These are phyloP conservation scores for Nothopassalora personata DNA, from an alignment of 2,329 filamentous ascomycete genomes.

Conservation along the genomic window DNA sequence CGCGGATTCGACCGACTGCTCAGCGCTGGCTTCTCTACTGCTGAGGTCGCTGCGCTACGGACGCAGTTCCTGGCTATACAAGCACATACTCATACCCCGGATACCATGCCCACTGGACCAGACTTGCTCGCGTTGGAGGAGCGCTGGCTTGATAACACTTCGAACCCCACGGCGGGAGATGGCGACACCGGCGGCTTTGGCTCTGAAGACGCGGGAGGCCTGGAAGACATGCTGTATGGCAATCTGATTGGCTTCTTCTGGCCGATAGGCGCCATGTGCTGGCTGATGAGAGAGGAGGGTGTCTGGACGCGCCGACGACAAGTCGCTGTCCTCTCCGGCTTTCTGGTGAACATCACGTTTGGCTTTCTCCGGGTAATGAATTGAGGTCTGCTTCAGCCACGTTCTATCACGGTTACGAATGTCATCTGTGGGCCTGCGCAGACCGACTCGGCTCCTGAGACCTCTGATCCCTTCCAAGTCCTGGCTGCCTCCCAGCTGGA, in stretches of 20 bases:
- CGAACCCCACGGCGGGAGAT: conserved; percentile 27
- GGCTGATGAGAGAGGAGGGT: conserved; percentile 79
- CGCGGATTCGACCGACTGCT: conserved; percentile 86
- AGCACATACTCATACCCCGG: conserved; percentile 73
- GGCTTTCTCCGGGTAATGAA: conserved; percentile 60
- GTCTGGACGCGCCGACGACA: conserved; percentile 81
- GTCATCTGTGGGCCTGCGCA: conserved; percentile 25
- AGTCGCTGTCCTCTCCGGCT: conserved; percentile 79
- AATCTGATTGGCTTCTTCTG: conserved; percentile 93
- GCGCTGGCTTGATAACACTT: conserved; percentile 70
- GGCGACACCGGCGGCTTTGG: conserved; percentile 43
- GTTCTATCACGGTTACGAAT: conserved; percentile 11
- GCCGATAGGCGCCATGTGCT: conserved; percentile 78
- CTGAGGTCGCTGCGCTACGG: conserved; percentile 78
- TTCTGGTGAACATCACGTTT: conserved; percentile 72
- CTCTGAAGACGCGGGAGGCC: conserved; percentile 54
- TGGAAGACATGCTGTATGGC: conserved; percentile 84
- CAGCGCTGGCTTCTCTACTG: conserved; percentile 69
- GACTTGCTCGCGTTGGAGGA: conserved; percentile 77
- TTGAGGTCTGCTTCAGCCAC: conserved; percentile 18
- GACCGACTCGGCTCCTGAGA: conserved; percentile 7
- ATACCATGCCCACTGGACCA: conserved; percentile 77
- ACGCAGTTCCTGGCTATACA: conserved; percentile 87
- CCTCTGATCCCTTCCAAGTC: not conserved
- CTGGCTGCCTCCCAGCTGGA: conserved; percentile 26